Evolutionary conservation across 2,329 filamentous ascomycete genomes (phyloP).

Genomic region (Fusarium staphyleae): DNA sequence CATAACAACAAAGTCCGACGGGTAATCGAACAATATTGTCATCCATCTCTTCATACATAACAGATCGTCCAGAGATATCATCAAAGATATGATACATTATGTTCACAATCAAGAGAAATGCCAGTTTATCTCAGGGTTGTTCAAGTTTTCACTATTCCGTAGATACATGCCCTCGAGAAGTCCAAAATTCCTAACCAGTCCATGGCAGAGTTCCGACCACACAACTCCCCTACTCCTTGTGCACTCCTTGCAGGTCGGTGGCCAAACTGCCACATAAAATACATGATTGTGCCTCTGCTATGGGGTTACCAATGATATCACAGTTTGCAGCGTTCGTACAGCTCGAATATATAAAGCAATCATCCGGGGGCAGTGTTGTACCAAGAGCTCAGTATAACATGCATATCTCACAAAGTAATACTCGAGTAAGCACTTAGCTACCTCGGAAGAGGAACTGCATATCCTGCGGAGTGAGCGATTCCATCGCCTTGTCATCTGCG

Average conservation of each 20-base stretch:
- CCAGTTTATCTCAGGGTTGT: background rate
- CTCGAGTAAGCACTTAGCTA: conserved; percentile 40
- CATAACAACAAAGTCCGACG: too few species aligned
- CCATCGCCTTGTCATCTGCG: conserved; percentile 87
- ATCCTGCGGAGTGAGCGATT: conserved; percentile 88
- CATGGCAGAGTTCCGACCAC: background rate
- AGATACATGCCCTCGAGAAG: background rate
- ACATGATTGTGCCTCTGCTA: background rate
- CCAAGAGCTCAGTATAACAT: background rate
- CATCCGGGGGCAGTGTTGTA: background rate
- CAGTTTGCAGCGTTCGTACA: background rate
- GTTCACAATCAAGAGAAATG: background rate
- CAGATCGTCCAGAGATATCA: too few species aligned
- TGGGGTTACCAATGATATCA: background rate
- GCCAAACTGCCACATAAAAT: conserved; percentile 11
- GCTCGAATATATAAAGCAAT: background rate
- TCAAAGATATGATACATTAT: background rate
- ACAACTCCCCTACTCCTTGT: conserved; percentile 16
- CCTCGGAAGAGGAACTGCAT: conserved; percentile 97
- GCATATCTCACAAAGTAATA: background rate
- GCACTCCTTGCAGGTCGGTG: background rate
- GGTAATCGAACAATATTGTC: background rate
- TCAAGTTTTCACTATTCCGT: conserved; percentile 5
- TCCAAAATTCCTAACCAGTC: background rate
- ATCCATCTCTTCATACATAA: background rate